A percentile compares a stretch with the other conserved stretches of the same genome.
phyloP scores from a whole-genome alignment of 2,329 filamentous ascomycete genomes.

The Colletotrichum simmondsii region DNA sequence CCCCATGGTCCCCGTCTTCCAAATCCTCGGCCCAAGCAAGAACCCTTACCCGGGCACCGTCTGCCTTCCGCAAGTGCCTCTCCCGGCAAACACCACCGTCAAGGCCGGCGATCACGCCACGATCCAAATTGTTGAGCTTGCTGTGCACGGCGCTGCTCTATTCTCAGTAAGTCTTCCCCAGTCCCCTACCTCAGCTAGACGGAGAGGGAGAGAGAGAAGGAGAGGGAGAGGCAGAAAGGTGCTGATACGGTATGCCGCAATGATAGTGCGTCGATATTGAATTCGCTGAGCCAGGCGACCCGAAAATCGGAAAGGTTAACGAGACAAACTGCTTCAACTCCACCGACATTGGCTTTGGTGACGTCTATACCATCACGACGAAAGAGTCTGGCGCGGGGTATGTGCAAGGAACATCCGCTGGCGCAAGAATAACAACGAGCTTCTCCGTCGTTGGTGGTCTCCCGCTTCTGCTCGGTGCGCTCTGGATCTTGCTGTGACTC shows the following conservation, averaged over 20 bases:
- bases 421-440: constrained; percentile 28
- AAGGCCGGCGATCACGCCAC: constrained; percentile 89
- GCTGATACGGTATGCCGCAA: constrained; percentile 1
- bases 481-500: constrained; percentile 52
- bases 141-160: constrained; percentile 83
- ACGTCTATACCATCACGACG: constrained; percentile 77
- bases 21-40: constrained; percentile 84
- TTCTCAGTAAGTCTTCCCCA: constrained; percentile 73
- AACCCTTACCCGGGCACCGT: constrained; percentile 88
- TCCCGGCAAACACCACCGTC: constrained; percentile 78
- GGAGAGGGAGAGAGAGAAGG: too few species aligned
- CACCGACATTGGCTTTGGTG: constrained; percentile 78
- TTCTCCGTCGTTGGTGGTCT: constrained; percentile 50
- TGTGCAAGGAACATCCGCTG: constrained; percentile 39
- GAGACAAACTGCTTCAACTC: constrained; percentile 90
- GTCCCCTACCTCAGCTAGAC: too few species aligned
- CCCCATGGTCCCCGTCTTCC: constrained; percentile 82
- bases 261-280: constrained; percentile 91
- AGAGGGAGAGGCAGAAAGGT: too few species aligned
- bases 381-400: constrained; percentile 47
- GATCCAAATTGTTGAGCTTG: constrained; percentile 87
- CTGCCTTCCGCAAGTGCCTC: constrained; percentile 88
- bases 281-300: constrained; percentile 82
- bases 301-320: constrained; percentile 76
- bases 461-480: constrained; percentile 50